These are phyloP conservation scores for Carallia brachiata DNA, from an alignment of 345 rosid species.

Conservation along the genomic window DNA sequence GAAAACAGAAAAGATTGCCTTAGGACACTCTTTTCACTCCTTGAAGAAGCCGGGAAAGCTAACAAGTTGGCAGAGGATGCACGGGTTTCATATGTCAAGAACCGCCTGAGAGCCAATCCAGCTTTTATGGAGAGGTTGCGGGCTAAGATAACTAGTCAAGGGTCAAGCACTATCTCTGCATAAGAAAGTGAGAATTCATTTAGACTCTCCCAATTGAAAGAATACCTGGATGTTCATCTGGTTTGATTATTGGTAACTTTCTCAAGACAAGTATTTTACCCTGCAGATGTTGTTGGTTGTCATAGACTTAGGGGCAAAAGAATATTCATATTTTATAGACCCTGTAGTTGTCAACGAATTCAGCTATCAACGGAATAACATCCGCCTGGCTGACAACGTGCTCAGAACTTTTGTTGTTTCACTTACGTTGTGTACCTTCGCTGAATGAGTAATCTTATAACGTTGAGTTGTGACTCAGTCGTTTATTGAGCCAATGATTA, in stretches of 20 bases:
- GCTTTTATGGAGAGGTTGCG: conserved; percentile 84
- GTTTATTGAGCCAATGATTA: no score
- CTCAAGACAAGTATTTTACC: background rate
- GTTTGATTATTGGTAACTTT: background rate
- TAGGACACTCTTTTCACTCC: conserved; percentile 65
- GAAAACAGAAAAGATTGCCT: conserved; percentile 97
- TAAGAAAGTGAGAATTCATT: background rate
- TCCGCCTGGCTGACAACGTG: background rate
- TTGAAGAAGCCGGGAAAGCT: conserved; percentile 90
- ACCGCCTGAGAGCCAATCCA: conserved; percentile 72
- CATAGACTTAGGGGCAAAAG: background rate
- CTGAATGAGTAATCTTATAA: no score
- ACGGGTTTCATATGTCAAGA: conserved; percentile 68
- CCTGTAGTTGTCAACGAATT: background rate
- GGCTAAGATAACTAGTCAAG: conserved; percentile 53
- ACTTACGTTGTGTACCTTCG: no score
- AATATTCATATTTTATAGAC: background rate
- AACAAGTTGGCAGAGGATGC: conserved; percentile 68
- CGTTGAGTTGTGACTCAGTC: no score
- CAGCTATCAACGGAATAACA: background rate
- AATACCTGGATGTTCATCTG: no score
- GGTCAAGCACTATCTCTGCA: conserved; percentile 27
- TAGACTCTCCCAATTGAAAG: no score
- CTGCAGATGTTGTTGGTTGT: background rate
- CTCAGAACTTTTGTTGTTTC: no score